A percentile compares a stretch with the other conserved stretches of the same genome.
phyloP scores from a whole-genome alignment of 129 eudicot species.

The Ambrosia trifida region DNA sequence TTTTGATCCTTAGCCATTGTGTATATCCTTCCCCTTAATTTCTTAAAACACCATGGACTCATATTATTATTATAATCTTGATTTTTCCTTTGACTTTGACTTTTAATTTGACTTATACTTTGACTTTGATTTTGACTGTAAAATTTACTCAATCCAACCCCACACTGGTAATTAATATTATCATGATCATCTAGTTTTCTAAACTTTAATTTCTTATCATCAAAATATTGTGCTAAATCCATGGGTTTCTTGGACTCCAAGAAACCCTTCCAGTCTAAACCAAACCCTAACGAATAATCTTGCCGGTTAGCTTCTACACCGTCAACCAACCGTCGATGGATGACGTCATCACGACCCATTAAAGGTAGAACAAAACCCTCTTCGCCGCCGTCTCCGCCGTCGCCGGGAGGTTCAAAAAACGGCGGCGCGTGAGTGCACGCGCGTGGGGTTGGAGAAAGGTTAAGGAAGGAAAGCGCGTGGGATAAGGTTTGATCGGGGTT shows the following conservation, averaged over 20 bases:
- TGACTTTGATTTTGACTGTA: not conserved
- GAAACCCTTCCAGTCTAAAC: conserved; percentile 31
- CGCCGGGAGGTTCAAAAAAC: not conserved
- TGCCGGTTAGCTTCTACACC: not conserved
- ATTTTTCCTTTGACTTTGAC: not conserved
- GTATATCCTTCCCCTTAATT: conserved; percentile 46
- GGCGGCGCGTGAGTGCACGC: conserved; percentile 3
- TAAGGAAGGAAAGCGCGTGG: conserved; percentile 26
- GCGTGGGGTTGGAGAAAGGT: conserved; percentile 23
- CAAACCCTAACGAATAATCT: conserved; percentile 22
- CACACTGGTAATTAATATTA: not conserved
- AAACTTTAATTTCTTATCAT: conserved; percentile 9
- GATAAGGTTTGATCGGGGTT: conserved; percentile 32
- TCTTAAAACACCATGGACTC: conserved; percentile 27
- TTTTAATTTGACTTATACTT: not conserved
- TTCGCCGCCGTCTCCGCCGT: not conserved
- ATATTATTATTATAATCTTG: conserved; percentile 17
- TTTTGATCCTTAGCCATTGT: conserved; percentile 51
- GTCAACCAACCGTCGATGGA: not conserved
- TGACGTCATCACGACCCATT: conserved; percentile 7
- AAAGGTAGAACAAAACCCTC: conserved; percentile 7
- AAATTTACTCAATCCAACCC: not conserved
- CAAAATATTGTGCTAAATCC: conserved; percentile 2
- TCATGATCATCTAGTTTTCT: conserved; percentile 15
- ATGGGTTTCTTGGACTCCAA: conserved; percentile 41